Percentiles rank a stretch among this genome's conserved stretches.
These are phyloP conservation scores for Verticillium alfalfae DNA, from an alignment of 2,329 filamentous ascomycete genomes.

Conservation along the genomic window DNA sequence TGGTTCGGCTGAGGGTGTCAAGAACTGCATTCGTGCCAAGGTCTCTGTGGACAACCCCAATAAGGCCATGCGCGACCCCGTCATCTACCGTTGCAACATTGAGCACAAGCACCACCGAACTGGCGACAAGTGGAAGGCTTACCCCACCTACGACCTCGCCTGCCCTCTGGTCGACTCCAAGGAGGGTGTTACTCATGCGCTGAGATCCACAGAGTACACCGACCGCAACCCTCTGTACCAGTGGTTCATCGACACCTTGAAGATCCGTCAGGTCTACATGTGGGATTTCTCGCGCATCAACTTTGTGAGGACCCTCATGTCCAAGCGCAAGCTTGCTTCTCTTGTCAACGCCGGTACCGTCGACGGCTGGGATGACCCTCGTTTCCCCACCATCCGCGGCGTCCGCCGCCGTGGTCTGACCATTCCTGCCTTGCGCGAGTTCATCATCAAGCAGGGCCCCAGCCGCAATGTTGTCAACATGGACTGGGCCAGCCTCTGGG, in stretches of 20 bases:
- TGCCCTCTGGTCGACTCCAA: constrained; percentile 76
- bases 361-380: constrained; percentile 81
- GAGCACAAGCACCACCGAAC: constrained; percentile 68
- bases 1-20: constrained; percentile 70
- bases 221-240: constrained; percentile 83
- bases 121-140: constrained; percentile 75
- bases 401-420: constrained; percentile 75
- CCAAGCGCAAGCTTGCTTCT: constrained; percentile 81
- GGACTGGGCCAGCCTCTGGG: constrained; percentile 75
- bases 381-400: constrained; percentile 80
- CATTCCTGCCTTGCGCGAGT: constrained; percentile 72
- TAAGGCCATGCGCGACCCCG: constrained; percentile 92
- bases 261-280: constrained; percentile 72
- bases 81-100: constrained; percentile 91
- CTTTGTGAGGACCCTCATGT: constrained; percentile 76
- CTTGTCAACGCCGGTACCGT: constrained; percentile 72
- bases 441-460: constrained; percentile 79
- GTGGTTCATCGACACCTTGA: constrained; percentile 73
- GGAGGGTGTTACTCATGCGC: constrained; percentile 78
- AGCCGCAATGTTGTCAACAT: constrained; percentile 79
- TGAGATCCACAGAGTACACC: constrained; percentile 81
- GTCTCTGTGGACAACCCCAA: constrained; percentile 89
- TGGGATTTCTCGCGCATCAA: constrained; percentile 84
- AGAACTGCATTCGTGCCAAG: constrained; percentile 92
- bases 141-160: constrained; percentile 83